Percentiles rank a stretch among this genome's conserved stretches.
Conservation (phyloP, 2,329 filamentous ascomycete genomes). For the Neonectria punicea region DNA sequence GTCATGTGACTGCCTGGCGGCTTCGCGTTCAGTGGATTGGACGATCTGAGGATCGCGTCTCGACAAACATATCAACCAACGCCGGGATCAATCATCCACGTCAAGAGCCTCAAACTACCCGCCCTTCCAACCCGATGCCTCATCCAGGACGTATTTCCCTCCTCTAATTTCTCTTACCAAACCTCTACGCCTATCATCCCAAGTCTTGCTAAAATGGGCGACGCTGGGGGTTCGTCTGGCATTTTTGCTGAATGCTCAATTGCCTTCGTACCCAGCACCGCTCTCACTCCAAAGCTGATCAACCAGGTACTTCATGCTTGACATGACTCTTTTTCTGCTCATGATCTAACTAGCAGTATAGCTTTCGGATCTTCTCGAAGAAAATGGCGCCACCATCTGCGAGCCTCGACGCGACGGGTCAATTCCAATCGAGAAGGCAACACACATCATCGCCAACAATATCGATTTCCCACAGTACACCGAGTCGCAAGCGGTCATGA, state of each 20-base stretch:
- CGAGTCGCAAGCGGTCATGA: slow-evolving; percentile 77
- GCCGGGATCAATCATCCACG: background rate
- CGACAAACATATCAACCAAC: slow-evolving; percentile 29
- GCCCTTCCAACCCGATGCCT: slow-evolving; percentile 28
- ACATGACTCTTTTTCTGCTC: too few species aligned
- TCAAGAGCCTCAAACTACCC: background rate
- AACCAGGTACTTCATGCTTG: slow-evolving; percentile 48
- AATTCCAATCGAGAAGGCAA: slow-evolving; percentile 59
- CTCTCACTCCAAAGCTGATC: slow-evolving; percentile 53
- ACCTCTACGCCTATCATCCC: slow-evolving; percentile 1
- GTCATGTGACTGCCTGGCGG: slow-evolving; percentile 51
- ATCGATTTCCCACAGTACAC: slow-evolving; percentile 93
- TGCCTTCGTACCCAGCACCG: slow-evolving; percentile 57
- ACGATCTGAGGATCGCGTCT: slow-evolving; percentile 17
- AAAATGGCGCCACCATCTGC: slow-evolving; percentile 63
- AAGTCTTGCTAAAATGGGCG: slow-evolving; percentile 42
- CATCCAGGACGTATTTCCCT: background rate
- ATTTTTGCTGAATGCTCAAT: slow-evolving; percentile 57
- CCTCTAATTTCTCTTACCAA: slow-evolving; percentile 10
- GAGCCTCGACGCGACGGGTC: slow-evolving; percentile 60
- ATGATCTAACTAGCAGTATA: slow-evolving; percentile 39
- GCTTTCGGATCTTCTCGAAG: slow-evolving; percentile 55
- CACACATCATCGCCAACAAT: slow-evolving; percentile 74
- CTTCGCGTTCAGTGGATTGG: slow-evolving; percentile 49
- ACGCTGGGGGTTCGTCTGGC: slow-evolving; percentile 35